phyloP scores from a whole-genome alignment of 2,329 filamentous ascomycete species.

The Pyrenophora tritici-repentis region DNA sequence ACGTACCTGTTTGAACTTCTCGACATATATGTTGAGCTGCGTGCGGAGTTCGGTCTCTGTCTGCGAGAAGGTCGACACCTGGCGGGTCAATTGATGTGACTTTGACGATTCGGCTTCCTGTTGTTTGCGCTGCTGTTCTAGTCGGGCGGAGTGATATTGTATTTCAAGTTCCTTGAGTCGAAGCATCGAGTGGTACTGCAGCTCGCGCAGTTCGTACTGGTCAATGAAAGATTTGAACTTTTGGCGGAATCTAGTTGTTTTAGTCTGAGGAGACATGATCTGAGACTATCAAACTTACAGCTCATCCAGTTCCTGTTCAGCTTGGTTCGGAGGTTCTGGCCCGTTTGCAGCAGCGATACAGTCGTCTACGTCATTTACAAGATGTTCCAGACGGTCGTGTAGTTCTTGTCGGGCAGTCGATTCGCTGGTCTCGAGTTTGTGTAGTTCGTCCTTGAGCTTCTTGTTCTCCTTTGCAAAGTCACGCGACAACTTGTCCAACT shows the following conservation, averaged over 20 bases:
- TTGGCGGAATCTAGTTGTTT: slow-evolving; percentile 59
- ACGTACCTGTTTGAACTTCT: slow-evolving; percentile 98
- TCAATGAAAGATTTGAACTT: slow-evolving; percentile 96
- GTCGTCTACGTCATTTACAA: slow-evolving; percentile 84
- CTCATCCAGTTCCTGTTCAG: slow-evolving; percentile 88
- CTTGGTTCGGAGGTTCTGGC: slow-evolving; percentile 72
- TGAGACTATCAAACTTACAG: slow-evolving; percentile 61
- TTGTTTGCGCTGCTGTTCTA: slow-evolving; percentile 86
- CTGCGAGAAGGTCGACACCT: slow-evolving; percentile 94
- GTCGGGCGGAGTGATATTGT: slow-evolving; percentile 84
- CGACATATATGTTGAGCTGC: slow-evolving; percentile 97
- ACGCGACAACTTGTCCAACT: slow-evolving; percentile 92
- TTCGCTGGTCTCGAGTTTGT: slow-evolving; percentile 84
- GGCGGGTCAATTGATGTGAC: slow-evolving; percentile 82
- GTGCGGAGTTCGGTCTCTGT: slow-evolving; percentile 92
- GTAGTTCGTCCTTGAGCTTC: slow-evolving; percentile 91
- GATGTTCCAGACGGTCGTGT: slow-evolving; percentile 79
- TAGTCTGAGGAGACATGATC: slow-evolving; percentile 5
- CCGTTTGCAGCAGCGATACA: slow-evolving; percentile 86
- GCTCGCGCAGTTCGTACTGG: slow-evolving; percentile 92
- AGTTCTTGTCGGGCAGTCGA: slow-evolving; percentile 81
- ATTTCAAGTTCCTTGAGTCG: slow-evolving; percentile 96
- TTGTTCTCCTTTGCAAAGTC: slow-evolving; percentile 98
- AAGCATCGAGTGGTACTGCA: slow-evolving; percentile 90
- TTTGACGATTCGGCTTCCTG: slow-evolving; percentile 81